Evolutionary conservation across 1,284 basidiomycete species (phyloP).

Genomic region (Phaffia rhodozyma): DNA sequence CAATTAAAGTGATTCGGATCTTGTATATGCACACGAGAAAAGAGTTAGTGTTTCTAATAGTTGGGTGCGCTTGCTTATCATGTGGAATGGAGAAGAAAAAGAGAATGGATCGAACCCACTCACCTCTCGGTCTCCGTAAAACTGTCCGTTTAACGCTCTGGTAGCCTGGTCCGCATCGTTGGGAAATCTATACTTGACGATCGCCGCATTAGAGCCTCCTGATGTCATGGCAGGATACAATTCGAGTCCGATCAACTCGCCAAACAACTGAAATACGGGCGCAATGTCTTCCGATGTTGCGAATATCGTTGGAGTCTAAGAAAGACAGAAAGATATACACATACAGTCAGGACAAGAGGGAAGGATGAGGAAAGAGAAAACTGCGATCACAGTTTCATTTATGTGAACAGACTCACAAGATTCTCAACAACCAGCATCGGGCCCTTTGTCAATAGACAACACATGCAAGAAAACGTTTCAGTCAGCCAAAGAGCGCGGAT

Average conservation of each 20-base stretch:
- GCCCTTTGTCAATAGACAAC: background rate
- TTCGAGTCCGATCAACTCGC: background rate
- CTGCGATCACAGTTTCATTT: too few relatives aligned
- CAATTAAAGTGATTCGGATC: constrained; percentile 7
- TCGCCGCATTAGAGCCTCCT: constrained; percentile 5
- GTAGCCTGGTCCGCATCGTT: constrained; percentile 4
- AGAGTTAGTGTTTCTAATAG: background rate
- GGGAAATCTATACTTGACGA: constrained; percentile 1
- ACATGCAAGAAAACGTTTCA: too few relatives aligned
- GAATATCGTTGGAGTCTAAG: constrained; percentile 7
- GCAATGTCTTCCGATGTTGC: constrained; percentile 12
- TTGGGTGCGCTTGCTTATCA: too few relatives aligned
- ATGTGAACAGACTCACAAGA: constrained; percentile 4
- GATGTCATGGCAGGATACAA: constrained; percentile 10
- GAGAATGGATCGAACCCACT: background rate
- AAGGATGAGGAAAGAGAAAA: background rate
- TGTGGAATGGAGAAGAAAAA: too few relatives aligned
- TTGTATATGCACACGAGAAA: background rate
- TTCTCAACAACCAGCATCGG: constrained; percentile 12
- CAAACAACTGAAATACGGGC: constrained; percentile 11
- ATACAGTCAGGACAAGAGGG: background rate
- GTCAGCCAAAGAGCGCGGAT: too few relatives aligned
- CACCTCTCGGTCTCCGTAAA: constrained; percentile 8
- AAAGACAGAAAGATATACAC: background rate
- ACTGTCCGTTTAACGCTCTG: constrained; percentile 3